Base-by-base conservation (phyloP, 345 rosid species). In the Ailanthus altissimus region DNA sequence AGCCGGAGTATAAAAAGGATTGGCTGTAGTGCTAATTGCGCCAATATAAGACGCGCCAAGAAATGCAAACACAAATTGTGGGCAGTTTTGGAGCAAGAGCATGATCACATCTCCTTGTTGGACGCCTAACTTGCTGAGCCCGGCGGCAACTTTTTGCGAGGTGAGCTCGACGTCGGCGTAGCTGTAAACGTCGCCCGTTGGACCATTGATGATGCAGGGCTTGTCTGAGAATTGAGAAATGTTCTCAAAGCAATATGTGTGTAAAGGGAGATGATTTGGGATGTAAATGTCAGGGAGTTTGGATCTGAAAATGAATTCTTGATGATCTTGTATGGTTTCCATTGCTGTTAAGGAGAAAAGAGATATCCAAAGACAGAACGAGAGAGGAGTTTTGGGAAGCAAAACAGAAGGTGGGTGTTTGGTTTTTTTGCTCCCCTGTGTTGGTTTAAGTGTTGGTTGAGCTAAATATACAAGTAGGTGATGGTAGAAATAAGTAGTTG, bases 11-110 rank as follows among this genome's bases (percentile, higher is more conserved):
- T 76, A 86, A 38, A 91, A 88, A 0, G 93, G 91, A 57, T 91
- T 91, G 7, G 91, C 95, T 0, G 93, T 82, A 3, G 95, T 88
- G 72, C 70, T 81, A 20, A 81, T 70, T 50, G 95, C 95, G 0
- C 93, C 93, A 16, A 74, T 78, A 61, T 9, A 64, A 0, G 93
- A 86, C 0, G 92, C 95, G 0, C 89, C 95, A 0, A 91, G 84
- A 76, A 91, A 91, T 0, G 90, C 79, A 32, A 85, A 81, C 28
- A 89, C 89, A 69, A 91, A 91, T 23, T 91, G 89, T 0, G 89
- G 86, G 2, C 85, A 86, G 87, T 91, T 89, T 11, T 81, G 92
- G 61, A 91, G 88, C 77, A 89, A 61, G 46, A 91, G 88, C 96
- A 91, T 86, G 72, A 91, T 80, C 6, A 91, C 96, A n/a, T 89